Base-by-base conservation (phyloP, 2,329 filamentous ascomycete genomes). In the Phymatotrichopsis omnivora region DNA sequence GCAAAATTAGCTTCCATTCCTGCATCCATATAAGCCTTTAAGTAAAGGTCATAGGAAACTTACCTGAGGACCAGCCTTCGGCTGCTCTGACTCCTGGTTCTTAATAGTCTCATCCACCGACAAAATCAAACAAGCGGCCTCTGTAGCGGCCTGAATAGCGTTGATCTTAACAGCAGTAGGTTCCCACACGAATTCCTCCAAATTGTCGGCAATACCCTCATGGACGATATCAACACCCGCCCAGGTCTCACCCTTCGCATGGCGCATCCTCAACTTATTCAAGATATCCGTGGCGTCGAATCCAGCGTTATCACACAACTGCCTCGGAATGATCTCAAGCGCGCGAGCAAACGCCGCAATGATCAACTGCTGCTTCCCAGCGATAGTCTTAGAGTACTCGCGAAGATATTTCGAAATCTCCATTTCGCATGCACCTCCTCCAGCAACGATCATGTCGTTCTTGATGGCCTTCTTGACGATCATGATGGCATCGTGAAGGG, bases 341-440 rank as follows among this genome's bases (percentile, higher is more conserved):
- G 91, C 91, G 71, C 94, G 95, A 58, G 91, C 91, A 58, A 96
- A 96, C 4, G 85, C 83, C 71, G 96, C 96, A 73, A 98, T 91
- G 60, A 98, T 86, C 45, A 85, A 77, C 68, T 98, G 91, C 65
- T 96, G 89, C 74, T 96, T 96, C 73, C 93, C 77, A 4, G 82
- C 76, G 47, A 96, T 80, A 63, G 93, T 87, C 69, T 82, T 82
- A 70, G 96, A 89, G 55, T 93, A 91, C 60, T 82, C 95, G 58
- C 76, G 74, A 54, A 98, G 76, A 68, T 94, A 93, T 29, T 86
- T 82, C 5, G 87, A 95, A 41, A 96, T 67, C 65, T 96, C 91
- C 89, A 98, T 96, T 72, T 98, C 91, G 60, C 74, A 79, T 14
- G 91, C 89, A 63, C 91, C 91, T 59, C 91, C 91, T 59, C 91